A percentile compares a stretch with the other conserved stretches of the same genome.
These are phyloP conservation scores for Terfezia claveryi DNA, from an alignment of 495 filamentous ascomycete species.

Conservation along the genomic window DNA sequence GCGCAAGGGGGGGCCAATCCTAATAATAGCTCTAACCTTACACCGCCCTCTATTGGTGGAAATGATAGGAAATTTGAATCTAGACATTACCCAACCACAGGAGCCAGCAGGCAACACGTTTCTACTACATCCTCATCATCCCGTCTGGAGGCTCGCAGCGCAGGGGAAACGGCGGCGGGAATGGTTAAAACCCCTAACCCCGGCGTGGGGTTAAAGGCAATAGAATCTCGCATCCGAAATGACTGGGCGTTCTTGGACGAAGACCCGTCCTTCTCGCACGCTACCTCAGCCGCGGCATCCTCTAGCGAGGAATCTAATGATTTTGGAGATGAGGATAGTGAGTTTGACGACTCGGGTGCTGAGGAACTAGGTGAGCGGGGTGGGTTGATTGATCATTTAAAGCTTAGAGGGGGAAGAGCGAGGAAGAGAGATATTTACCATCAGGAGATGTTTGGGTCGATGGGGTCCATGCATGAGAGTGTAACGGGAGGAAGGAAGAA, in stretches of 20 bases:
- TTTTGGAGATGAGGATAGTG: conserved; percentile 4
- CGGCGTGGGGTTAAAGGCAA: conserved; percentile 9
- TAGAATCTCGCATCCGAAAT: background rate
- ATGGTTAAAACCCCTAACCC: conserved; percentile 5
- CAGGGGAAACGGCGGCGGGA: background rate
- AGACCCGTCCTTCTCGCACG: background rate
- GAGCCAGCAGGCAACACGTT: background rate
- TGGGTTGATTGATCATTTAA: background rate
- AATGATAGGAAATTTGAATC: background rate
- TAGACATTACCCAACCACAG: background rate
- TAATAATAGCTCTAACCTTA: conserved; percentile 11
- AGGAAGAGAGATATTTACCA: background rate
- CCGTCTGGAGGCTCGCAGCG: background rate
- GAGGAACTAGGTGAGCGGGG: conserved; percentile 8
- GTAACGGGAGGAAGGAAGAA: background rate
- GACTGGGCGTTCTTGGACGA: background rate
- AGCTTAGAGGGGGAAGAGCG: conserved; percentile 3
- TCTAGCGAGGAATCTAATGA: conserved; percentile 17
- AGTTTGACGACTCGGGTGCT: conserved; percentile 4
- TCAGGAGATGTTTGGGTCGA: background rate
- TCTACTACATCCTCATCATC: no score
- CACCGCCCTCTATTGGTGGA: background rate
- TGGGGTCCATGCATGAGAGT: background rate
- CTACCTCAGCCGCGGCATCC: conserved; percentile 6
- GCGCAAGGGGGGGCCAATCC: conserved; percentile 6